Evolutionary conservation across 495 filamentous ascomycete genomes (phyloP).

Genomic region (Annulohypoxylon maeteangense): DNA sequence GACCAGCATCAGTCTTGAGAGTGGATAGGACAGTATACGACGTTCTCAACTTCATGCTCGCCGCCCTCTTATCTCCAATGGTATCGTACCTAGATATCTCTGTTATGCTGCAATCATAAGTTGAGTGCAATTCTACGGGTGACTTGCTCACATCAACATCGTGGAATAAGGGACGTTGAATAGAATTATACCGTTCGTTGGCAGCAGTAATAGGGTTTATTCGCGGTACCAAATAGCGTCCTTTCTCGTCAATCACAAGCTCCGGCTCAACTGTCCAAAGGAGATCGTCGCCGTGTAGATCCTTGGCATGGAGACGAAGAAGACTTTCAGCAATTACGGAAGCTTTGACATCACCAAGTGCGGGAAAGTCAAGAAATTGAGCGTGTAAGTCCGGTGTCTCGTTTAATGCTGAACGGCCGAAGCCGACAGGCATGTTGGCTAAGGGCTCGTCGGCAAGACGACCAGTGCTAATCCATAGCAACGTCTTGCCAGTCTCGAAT

Average conservation of each 20-base stretch:
- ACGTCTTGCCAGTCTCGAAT: slow-evolving; percentile 49
- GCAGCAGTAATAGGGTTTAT: background rate
- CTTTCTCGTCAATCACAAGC: background rate
- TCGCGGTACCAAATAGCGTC: background rate
- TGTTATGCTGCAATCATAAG: background rate
- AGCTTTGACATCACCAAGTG: background rate
- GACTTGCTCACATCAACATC: background rate
- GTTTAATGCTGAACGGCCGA: slow-evolving; percentile 50
- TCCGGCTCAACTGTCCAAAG: background rate
- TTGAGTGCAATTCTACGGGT: background rate
- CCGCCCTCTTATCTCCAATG: background rate
- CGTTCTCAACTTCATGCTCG: background rate
- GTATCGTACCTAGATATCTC: background rate
- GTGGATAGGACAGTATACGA: background rate
- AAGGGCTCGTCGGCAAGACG: slow-evolving; percentile 49
- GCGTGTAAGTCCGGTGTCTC: slow-evolving; percentile 1
- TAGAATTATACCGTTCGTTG: background rate
- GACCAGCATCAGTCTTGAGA: background rate
- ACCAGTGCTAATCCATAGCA: slow-evolving; percentile 58
- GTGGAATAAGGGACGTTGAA: background rate
- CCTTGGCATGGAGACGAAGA: background rate
- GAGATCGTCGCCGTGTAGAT: background rate
- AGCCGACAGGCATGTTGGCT: slow-evolving; percentile 53
- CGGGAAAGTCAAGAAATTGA: background rate
- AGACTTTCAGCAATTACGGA: background rate